Evolutionary conservation across 75 land plant genomes (phyloP), one percentile per base, ranked within the genome.

Genomic region (Cupressus sempervirens): DNA sequence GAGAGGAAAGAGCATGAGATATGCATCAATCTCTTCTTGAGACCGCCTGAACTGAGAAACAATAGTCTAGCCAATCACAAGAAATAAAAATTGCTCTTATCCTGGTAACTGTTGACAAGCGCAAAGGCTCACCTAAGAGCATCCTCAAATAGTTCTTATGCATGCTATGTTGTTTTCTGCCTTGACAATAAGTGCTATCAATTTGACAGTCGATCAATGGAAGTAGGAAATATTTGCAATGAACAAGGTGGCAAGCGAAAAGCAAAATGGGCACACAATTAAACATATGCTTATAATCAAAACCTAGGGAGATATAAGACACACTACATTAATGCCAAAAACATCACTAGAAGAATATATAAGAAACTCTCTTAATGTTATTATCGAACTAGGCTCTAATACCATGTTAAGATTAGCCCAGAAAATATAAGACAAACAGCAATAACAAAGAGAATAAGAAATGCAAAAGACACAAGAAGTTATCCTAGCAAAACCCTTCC

Each of bases 61-160:
- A 65, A 94, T 93, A 86, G 89, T 92, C 99, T 98, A 97, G 1
- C 99, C 99, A 95, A 97, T 91, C 14, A 96, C 99, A 20, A 97
- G 86, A 97, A 77, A 83, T 97, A 97, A 15, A 97, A 86, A 86
- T 92, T 96, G 86, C 99, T 97, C 85, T 92, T 84, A 74, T 94
- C 94, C 86, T 93, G 91, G 88, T 96, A 96, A 85, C 96, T 96
- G 65, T 92, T 90, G 62, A 97, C 95, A 74, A 97, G 88, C 53
- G 90, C 82, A 74, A 89, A 93, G 20, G 94, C 86, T 89, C 93
- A 91, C 67, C 94, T 89, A 29, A 97, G 89, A 20, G 98, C 91
- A 52, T 96, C 96, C 91, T 97, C 99, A 15, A 97, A 91, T 87
- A 87, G 93, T 82, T 86, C 86, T 94, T 96, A 91, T 97, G 99